Base-by-base conservation (phyloP, 148 eudicot species). In the Persicaria tinctoria region DNA sequence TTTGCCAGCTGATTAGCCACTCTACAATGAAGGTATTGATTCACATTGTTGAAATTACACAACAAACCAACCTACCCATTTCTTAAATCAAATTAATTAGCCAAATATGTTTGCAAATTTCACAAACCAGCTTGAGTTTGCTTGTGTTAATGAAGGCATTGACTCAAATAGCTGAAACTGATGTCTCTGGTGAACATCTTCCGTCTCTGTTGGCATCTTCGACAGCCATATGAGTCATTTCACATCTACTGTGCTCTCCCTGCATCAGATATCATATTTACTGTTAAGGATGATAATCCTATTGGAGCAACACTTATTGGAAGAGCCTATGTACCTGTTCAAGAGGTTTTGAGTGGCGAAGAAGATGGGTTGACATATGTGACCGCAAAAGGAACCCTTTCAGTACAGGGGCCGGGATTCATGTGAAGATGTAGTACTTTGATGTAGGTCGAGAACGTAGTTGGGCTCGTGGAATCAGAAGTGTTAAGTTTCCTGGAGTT, bases 281-380 rank as follows among this genome's bases (percentile, higher is more conserved):
- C 96, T 14, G 85, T 90, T 46, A 90, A 90, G 83, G 96, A 88
- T 78, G 85, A 82, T 71, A 85, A 90, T 73, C 92, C 96, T 23
- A 90, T 90, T 73, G 96, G 92, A 17, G 92, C 96, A 70, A 88
- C 90, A 17, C 77, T 90, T 60, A 85, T 90, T 59, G 96, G 96
- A 78, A 80, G 92, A 84, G 96, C 90, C 75, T 88, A 81, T 75
- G 82, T 90, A 23, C 92, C 92, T 16, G 91, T 88, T 73, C 73
- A 74, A 68, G 88, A 87, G 48, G 69, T 90, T 50, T 6, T 84
- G 16, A 82, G 70, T 2, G 96, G 90, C 20, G 92, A 88, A 72
- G 96, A 87, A 68, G 73, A 78, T 90, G 96, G 96, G 80, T 87
- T 77, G 90, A 88, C 49, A 88, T 90, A 14, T 80, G 89, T 73